phyloP scores from a whole-genome alignment of 2,329 filamentous ascomycete genomes.

The Zasmidium citrigriseum region DNA sequence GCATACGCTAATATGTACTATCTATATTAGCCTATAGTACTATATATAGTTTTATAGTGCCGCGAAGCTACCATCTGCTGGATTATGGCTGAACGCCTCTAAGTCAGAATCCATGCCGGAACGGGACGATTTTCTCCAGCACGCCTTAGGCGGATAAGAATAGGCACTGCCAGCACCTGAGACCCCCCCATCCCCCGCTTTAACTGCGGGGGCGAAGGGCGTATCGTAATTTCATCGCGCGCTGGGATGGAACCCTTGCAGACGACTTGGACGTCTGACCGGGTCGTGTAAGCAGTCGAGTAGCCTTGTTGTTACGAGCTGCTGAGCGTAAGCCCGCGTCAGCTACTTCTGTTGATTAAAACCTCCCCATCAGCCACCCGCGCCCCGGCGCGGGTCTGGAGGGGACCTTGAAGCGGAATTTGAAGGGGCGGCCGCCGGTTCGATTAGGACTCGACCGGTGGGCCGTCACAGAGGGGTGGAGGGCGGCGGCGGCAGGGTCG shows the following conservation, averaged over 20 bases:
- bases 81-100: too few relatives aligned
- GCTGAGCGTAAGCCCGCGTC: slow-evolving; percentile 28
- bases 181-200: too few relatives aligned
- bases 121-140: neutral
- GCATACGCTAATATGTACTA: too few relatives aligned
- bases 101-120: neutral
- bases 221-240: neutral
- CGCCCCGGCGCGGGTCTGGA: neutral
- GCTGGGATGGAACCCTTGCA: too few relatives aligned
- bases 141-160: neutral
- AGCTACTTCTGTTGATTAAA: slow-evolving; percentile 10
- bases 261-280: neutral
- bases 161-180: too few relatives aligned
- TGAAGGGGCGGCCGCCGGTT: neutral
- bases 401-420: neutral
- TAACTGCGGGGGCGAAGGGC: neutral
- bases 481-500: neutral
- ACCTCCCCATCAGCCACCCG: slow-evolving; percentile 7
- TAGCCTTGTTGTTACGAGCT: slow-evolving; percentile 31
- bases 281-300: slow-evolving; percentile 7
- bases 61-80: too few relatives aligned
- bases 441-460: neutral
- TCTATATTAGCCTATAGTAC: too few relatives aligned
- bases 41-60: too few relatives aligned
- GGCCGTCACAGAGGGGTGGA: too few relatives aligned